These are phyloP conservation scores for Leptodontidium sp. DNA, from an alignment of 2,329 filamentous ascomycete species.

Conservation along the genomic window DNA sequence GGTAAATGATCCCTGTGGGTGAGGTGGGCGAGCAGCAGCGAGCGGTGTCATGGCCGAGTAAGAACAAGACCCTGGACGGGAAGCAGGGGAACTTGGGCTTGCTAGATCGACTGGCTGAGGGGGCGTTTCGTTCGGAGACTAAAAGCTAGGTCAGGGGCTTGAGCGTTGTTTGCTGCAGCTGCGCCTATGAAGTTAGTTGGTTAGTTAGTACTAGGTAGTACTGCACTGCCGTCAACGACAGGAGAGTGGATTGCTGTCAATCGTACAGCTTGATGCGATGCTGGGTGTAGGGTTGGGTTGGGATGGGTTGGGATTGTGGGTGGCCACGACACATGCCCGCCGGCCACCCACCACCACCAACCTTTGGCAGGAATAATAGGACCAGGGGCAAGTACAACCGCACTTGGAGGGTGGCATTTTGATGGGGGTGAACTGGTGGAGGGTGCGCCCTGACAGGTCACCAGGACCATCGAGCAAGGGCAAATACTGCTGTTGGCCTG, in stretches of 20 bases:
- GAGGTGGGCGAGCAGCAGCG: not conserved
- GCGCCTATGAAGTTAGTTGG: too few species aligned
- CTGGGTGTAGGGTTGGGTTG: too few species aligned
- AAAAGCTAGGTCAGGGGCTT: slow-evolving; percentile 14
- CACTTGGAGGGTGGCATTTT: not conserved
- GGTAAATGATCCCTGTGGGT: slow-evolving; percentile 21
- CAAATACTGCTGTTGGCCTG: not conserved
- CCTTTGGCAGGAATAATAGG: not conserved
- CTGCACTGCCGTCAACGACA: too few species aligned
- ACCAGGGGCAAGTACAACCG: not conserved
- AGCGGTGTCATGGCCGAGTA: slow-evolving; percentile 21
- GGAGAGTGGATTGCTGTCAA: not conserved
- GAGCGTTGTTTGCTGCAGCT: slow-evolving; percentile 1
- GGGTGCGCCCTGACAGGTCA: slow-evolving; percentile 22
- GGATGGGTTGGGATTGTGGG: not conserved
- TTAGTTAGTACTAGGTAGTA: too few species aligned
- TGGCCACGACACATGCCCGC: slow-evolving; percentile 6
- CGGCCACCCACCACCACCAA: not conserved
- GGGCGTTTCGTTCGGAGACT: slow-evolving; percentile 20
- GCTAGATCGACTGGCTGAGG: slow-evolving; percentile 16
- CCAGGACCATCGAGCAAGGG: slow-evolving; percentile 11
- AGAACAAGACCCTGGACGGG: slow-evolving; percentile 14
- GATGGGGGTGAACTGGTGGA: slow-evolving; percentile 18
- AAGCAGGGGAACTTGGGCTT: slow-evolving; percentile 11
- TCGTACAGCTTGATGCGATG: not conserved